Evolutionary conservation across 371 early-diverging fungal genomes (phyloP), one percentile per base, ranked within the genome.

Genomic region (Mortierella sp.): DNA sequence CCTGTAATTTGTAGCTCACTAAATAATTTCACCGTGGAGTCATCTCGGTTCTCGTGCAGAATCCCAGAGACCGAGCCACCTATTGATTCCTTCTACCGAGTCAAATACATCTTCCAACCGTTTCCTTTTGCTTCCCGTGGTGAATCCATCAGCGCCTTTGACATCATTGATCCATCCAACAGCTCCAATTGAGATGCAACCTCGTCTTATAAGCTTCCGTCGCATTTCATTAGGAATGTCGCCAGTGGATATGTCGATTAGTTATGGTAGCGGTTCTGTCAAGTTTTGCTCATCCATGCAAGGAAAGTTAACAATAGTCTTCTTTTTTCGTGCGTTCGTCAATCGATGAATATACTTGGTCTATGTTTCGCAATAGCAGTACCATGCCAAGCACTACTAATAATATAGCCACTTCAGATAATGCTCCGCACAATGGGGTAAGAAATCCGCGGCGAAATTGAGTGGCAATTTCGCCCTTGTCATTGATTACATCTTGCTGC

Each of bases 311-410:
- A 37, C 31, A 5, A 64, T 64, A 54, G 31, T 54, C 35, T 1
- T 53, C 23, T n/a, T n/a, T n/a, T n/a, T n/a, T n/a, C n/a, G n/a
- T n/a, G 1, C 6, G 62, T 35, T 77, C 72, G 69, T 2, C 66
- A 37, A 75, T 13, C 2, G 70, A 72, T 31, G 66, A 49, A 64
- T 68, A 75, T 34, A 71, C 72, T 13, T 72, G 75, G 17, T 72
- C 75, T 3, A 47, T 70, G 65, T 72, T 40, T 37, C 51, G 63
- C 12, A 77, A 61, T 19, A 67, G 71, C 2, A 75, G 68, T 17
- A 70, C 4, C n/a, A 78, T 77, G 10, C 78, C 73, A 66, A 83
- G 72, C 0, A 75, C 54, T 54, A 75, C 70, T 57, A 77, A 47
- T 19, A 75, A 72, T 56, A 75, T 78, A 1, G 15, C 61, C 22